These are phyloP conservation scores for Boletus subcaerulescens DNA, from an alignment of 768 basidiomycete species.

Conservation along the genomic window DNA sequence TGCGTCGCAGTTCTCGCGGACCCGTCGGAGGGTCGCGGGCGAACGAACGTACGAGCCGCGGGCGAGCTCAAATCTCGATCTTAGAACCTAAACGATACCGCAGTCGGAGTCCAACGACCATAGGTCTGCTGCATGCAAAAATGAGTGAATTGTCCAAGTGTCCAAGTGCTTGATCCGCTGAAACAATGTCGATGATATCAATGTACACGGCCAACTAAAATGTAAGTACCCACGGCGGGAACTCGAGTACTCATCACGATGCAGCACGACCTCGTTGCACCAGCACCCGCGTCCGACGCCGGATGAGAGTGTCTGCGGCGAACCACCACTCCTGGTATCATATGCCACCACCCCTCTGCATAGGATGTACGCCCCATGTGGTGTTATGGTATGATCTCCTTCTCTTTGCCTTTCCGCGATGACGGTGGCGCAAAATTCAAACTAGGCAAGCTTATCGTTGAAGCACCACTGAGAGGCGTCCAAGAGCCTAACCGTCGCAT, in stretches of 20 bases:
- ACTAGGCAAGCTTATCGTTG: conserved; percentile 40
- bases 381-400: conserved; percentile 26
- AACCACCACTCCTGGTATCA: conserved; percentile 1
- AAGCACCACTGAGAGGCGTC: conserved; percentile 25
- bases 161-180: conserved; percentile 14
- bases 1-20: conserved; percentile 1
- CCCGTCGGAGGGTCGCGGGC: conserved; percentile 9
- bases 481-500: conserved; percentile 40
- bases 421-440: conserved; percentile 36
- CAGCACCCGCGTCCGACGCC: conserved; percentile 3
- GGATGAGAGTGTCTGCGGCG: background rate
- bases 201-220: conserved; percentile 13
- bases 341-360: background rate
- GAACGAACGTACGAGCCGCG: background rate
- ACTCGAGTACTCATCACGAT: conserved; percentile 2
- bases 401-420: conserved; percentile 47
- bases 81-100: background rate
- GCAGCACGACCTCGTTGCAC: conserved; percentile 1
- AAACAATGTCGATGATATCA: conserved; percentile 17
- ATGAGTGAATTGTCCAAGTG: conserved; percentile 15
- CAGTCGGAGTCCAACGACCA: too few species aligned
- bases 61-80: background rate
- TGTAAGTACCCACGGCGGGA: conserved; percentile 4
- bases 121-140: conserved; percentile 5
- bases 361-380: background rate